Conservation (phyloP, 2,329 filamentous ascomycete genomes). For the Chrysoporthe austroafricana region DNA sequence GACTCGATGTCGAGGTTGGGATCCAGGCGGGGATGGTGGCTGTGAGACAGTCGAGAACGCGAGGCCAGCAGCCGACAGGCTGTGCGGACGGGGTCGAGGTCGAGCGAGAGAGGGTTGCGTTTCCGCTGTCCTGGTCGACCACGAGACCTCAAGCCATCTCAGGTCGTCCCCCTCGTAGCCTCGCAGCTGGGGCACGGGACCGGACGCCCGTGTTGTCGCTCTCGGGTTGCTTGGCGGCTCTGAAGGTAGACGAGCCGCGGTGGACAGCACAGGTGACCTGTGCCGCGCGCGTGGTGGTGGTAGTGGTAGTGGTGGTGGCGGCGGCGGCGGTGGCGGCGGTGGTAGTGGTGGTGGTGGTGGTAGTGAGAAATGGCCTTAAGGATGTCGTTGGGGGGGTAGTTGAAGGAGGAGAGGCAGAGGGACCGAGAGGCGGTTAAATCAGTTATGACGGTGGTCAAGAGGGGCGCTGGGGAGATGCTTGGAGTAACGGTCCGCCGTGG, state of each 20-base stretch:
- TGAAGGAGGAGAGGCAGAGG: neutral
- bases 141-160: conserved; percentile 17
- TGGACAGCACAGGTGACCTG: neutral
- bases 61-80: neutral
- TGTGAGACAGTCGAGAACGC: neutral
- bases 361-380: neutral
- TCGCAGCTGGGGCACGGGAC: conserved; percentile 4
- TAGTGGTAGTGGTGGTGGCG: neutral
- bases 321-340: no score
- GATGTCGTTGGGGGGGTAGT: no score
- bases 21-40: neutral
- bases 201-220: neutral
- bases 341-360: neutral
- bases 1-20: neutral
- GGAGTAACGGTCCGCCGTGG: neutral
- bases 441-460: neutral
- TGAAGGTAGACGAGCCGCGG: neutral
- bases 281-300: neutral
- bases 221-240: neutral
- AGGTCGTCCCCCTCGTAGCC: conserved; percentile 3
- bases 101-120: neutral
- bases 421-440: neutral
- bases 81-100: neutral
- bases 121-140: neutral
- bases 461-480: neutral